A percentile compares a stretch with the other conserved stretches of the same genome.
phyloP scores from a whole-genome alignment of 2,329 filamentous ascomycete genomes.

The Pleomassaria siparia region DNA sequence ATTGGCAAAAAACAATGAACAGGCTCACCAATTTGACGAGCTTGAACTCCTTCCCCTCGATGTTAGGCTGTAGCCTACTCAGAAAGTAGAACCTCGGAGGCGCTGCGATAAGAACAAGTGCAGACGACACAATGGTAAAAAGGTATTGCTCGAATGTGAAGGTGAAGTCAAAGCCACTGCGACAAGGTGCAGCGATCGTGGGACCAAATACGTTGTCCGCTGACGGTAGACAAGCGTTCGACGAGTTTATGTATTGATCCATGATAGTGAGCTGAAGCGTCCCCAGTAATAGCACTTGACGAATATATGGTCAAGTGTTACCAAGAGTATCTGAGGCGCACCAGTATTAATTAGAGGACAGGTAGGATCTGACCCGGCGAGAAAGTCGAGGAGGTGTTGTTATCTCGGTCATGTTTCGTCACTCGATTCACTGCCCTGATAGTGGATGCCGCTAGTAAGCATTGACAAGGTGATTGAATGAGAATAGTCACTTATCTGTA shows the following conservation, averaged over 20 bases:
- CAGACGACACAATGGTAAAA: conserved; percentile 47
- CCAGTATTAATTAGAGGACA: background rate
- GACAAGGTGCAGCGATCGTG: conserved; percentile 46
- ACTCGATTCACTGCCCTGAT: background rate
- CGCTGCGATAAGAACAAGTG: conserved; percentile 7
- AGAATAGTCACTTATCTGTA: no score
- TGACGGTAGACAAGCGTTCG: conserved; percentile 2
- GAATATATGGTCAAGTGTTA: background rate
- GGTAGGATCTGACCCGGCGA: background rate
- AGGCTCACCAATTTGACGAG: conserved; percentile 2
- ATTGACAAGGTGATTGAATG: background rate
- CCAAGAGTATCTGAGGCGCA: no score
- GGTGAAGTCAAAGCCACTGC: conserved; percentile 49
- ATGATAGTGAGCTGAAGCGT: background rate
- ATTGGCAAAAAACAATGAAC: background rate
- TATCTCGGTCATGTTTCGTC: background rate
- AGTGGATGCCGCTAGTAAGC: background rate
- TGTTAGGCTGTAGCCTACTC: conserved; percentile 1
- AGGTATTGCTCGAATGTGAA: conserved; percentile 53
- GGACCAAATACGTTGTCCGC: conserved; percentile 44
- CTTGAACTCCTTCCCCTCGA: conserved; percentile 4
- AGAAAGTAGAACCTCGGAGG: conserved; percentile 4
- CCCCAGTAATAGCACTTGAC: background rate
- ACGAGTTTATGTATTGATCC: background rate
- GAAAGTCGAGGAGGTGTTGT: background rate